A percentile compares a stretch with the other conserved stretches of the same genome.
phyloP scores from a whole-genome alignment of 108 stramenopile genomes.

The Pseudonitzschia delicatissima region DNA sequence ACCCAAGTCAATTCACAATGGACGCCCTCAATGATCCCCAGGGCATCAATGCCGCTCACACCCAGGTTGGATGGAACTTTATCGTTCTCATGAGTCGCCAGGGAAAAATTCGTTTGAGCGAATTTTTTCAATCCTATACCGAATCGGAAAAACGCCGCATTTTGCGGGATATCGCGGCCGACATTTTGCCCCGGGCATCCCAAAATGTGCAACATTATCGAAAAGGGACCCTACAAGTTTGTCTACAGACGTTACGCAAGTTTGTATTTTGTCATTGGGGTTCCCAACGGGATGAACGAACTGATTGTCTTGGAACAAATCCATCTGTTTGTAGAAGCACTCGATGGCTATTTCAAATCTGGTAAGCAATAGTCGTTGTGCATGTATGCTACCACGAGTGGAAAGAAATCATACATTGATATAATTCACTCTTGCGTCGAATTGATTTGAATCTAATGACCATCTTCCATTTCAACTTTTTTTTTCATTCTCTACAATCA shows the following conservation, averaged over 20 bases:
- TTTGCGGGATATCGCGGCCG: slow-evolving; percentile 88
- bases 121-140: slow-evolving; percentile 85
- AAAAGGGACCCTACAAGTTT: slow-evolving; percentile 94
- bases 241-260: slow-evolving; percentile 86
- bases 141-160: slow-evolving; percentile 89
- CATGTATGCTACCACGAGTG: background rate
- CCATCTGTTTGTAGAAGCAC: slow-evolving; percentile 97
- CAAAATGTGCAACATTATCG: slow-evolving; percentile 99
- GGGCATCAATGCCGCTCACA: slow-evolving; percentile 23
- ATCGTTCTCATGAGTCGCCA: slow-evolving; percentile 86
- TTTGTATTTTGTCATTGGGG: slow-evolving; percentile 85
- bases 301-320: slow-evolving; percentile 93
- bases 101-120: slow-evolving; percentile 81
- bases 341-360: slow-evolving; percentile 93
- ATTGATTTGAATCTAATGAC: background rate
- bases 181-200: slow-evolving; percentile 92
- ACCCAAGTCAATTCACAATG: slow-evolving; percentile 1
- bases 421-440: no score
- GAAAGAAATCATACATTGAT: background rate
- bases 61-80: slow-evolving; percentile 76
- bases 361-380: slow-evolving; percentile 43
- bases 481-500: background rate
- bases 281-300: slow-evolving; percentile 81
- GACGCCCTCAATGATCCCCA: slow-evolving; percentile 7
- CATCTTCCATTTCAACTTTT: background rate